phyloP scores from a whole-genome alignment of 2,329 filamentous ascomycete species.

The Colletotrichum cordylinicola region DNA sequence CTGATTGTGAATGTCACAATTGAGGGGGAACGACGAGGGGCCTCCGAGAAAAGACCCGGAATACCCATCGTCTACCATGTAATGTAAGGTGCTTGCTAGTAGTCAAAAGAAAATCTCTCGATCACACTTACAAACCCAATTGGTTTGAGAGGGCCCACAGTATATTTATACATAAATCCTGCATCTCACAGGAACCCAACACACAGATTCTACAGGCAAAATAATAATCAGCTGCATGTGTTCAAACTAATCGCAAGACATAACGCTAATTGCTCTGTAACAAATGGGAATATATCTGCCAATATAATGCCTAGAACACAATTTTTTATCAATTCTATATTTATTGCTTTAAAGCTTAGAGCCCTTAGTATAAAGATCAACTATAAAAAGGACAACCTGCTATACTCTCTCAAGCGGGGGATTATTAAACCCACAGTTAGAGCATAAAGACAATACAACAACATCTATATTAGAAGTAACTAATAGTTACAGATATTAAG shows the following conservation, averaged over 20 bases:
- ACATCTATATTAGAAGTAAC: accelerated
- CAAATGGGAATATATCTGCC: accelerated
- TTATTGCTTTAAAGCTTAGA: accelerated
- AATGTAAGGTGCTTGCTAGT: accelerated
- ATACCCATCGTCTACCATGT: accelerated
- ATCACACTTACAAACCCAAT: accelerated
- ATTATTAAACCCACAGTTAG: background rate
- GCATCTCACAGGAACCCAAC: accelerated
- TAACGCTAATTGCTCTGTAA: background rate
- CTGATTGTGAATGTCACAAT: background rate
- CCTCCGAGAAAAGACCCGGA: accelerated
- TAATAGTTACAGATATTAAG: too few relatives aligned
- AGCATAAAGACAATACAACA: background rate
- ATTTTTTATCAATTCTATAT: background rate
- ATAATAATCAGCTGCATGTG: accelerated
- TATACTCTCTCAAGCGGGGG: background rate
- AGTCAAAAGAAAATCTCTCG: background rate
- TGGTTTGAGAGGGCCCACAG: accelerated
- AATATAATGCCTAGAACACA: background rate
- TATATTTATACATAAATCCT: background rate
- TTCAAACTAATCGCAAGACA: background rate
- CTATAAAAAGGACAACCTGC: background rate
- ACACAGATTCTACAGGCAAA: background rate
- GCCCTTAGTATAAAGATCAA: accelerated
- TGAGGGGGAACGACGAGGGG: background rate